Evolutionary conservation across 257 asterid genomes (phyloP).

Genomic region (Solanum chilense): DNA sequence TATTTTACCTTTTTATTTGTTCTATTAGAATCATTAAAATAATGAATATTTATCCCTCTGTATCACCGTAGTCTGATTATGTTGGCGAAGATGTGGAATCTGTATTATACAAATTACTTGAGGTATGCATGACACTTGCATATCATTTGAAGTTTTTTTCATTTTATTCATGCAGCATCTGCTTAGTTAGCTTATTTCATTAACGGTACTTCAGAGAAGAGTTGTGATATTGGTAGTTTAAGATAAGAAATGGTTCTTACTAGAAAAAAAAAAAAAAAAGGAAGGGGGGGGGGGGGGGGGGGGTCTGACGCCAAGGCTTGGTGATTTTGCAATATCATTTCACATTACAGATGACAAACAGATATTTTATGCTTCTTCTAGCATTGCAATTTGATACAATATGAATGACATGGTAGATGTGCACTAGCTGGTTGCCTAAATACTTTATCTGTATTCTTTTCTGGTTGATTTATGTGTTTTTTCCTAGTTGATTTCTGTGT

Average conservation of each 20-base stretch:
- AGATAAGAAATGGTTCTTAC: neutral
- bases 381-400: neutral
- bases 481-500: neutral
- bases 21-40: neutral
- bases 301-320: no score
- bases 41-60: neutral
- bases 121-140: slow-evolving; percentile 26
- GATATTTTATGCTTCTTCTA: neutral
- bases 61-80: slow-evolving; percentile 71
- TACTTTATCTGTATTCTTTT: neutral
- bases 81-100: slow-evolving; percentile 98
- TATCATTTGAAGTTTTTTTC: neutral
- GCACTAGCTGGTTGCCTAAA: neutral
- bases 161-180: neutral
- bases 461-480: neutral
- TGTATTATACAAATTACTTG: slow-evolving; percentile 60
- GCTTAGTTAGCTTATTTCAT: neutral
- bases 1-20: neutral
- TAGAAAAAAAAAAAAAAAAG: neutral
- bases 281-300: no score
- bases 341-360: neutral
- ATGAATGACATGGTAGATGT: neutral
- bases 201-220: neutral
- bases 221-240: neutral
- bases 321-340: no score